phyloP scores from a whole-genome alignment of 768 basidiomycete genomes.

The Trichaptum fuscoviolaceum region DNA sequence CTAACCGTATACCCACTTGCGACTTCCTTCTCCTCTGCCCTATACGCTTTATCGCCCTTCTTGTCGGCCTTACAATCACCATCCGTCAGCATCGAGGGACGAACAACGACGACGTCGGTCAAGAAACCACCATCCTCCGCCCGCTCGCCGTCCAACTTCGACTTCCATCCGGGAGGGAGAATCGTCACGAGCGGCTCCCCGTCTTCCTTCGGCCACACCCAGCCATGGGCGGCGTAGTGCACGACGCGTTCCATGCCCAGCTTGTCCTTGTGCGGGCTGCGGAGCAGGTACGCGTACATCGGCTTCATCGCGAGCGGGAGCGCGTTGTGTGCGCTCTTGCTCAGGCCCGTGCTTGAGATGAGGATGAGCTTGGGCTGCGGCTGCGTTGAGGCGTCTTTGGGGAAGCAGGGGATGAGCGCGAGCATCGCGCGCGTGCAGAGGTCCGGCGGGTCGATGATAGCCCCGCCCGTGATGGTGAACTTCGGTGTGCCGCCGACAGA shows the following conservation, averaged over 20 bases:
- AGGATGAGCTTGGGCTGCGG: slow-evolving; percentile 44
- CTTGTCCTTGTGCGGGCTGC: slow-evolving; percentile 54
- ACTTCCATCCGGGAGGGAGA: slow-evolving; percentile 41
- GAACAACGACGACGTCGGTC: slow-evolving; percentile 42
- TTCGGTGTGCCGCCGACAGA: slow-evolving; percentile 49
- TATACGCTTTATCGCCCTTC: slow-evolving; percentile 31
- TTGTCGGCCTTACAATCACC: slow-evolving; percentile 42
- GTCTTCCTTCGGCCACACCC: slow-evolving; percentile 45
- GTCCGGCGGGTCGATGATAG: slow-evolving; percentile 44
- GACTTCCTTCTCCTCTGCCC: slow-evolving; percentile 38
- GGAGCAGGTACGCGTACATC: slow-evolving; percentile 42
- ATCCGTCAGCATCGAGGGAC: slow-evolving; percentile 56
- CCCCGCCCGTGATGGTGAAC: slow-evolving; percentile 44
- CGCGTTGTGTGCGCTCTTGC: slow-evolving; percentile 33
- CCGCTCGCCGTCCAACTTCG: slow-evolving; percentile 34
- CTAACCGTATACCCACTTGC: slow-evolving; percentile 45
- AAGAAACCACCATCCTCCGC: slow-evolving; percentile 31
- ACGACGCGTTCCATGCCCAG: slow-evolving; percentile 49
- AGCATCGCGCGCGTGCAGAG: slow-evolving; percentile 54
- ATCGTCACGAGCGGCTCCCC: slow-evolving; percentile 31
- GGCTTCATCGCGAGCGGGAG: slow-evolving; percentile 46
- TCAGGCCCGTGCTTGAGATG: slow-evolving; percentile 51
- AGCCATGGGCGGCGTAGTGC: slow-evolving; percentile 39
- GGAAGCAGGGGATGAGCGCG: slow-evolving; percentile 52
- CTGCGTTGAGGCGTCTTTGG: slow-evolving; percentile 17